Base-by-base conservation (phyloP, 768 basidiomycete genomes). In the Mycena sanguinolenta region DNA sequence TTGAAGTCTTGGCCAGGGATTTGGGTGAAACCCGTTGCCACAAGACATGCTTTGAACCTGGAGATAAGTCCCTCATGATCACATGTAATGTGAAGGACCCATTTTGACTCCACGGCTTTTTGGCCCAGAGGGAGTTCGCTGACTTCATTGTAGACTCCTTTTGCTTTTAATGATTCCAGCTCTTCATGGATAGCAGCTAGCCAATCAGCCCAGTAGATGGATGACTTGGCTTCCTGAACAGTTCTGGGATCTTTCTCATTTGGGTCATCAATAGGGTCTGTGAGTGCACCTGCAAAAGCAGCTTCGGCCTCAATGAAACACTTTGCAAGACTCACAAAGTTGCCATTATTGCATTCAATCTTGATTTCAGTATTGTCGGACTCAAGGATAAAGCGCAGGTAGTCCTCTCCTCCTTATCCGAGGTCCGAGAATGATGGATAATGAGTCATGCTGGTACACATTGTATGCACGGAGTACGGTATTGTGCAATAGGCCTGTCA, bases 161-260 rank as follows among this genome's bases (percentile, higher is more conserved):
- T n/a, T 19, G 55, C 65, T 44, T 69, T 58, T 4, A 73, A 58
- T 5, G 68, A 38, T 78, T 80, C 75, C 73, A 81, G 16, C 58
- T 73, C 69, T 30, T 74, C 72, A n/a, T 65, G 42, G 46, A 75
- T 67, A 34, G 67, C 63, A n/a, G 58, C 38, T 36, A 74, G 21
- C 69, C 66, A 68, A 13, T 73, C 36, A 2, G 60, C 34, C 71
- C 71, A 67, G 61, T 76, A 70, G 70, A 77, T 34, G 58, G 54
- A 74, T 65, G 75, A 4, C 75, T 77, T 70, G 74, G 76, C 49
- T 73, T 80, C 39, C 63, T 73, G 39, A 13, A 77, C 5, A 30
- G 67, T 21, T n/a, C 36, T 30, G 2, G 71, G 71, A 36, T 71
- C 70, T 39, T 71, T 71, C 34, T 52, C 70, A 25, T 66, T 57